Evolutionary conservation across 768 basidiomycete genomes (phyloP).

Genomic region (Tylopilus sp.): DNA sequence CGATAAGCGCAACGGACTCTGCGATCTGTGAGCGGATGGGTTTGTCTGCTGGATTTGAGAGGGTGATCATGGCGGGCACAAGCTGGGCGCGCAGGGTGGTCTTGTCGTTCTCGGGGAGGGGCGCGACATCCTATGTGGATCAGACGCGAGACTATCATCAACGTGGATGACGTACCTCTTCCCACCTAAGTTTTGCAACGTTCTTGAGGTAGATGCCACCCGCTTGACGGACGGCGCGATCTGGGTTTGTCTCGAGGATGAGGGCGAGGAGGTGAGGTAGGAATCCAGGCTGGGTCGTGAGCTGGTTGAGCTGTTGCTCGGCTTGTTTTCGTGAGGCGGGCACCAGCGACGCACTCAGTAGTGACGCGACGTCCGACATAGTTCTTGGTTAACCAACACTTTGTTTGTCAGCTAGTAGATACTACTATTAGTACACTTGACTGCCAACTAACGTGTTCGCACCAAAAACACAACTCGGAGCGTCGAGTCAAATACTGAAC

Average conservation of each 20-base stretch:
- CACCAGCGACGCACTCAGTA: constrained; percentile 70
- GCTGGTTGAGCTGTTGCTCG: constrained; percentile 66
- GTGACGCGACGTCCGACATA: constrained; percentile 66
- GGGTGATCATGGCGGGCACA: constrained; percentile 86
- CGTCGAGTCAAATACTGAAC: too few relatives aligned
- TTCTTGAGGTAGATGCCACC: constrained; percentile 94
- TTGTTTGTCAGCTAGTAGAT: too few relatives aligned
- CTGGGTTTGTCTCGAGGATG: constrained; percentile 61
- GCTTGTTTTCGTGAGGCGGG: constrained; percentile 74
- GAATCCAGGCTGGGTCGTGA: constrained; percentile 76
- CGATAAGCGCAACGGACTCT: constrained; percentile 89
- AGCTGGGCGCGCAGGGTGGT: constrained; percentile 67
- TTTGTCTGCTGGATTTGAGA: constrained; percentile 74
- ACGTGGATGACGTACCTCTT: constrained; percentile 56
- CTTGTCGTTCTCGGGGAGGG: constrained; percentile 71
- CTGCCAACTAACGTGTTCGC: too few relatives aligned
- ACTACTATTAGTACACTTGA: too few relatives aligned
- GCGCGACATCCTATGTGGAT: constrained; percentile 59
- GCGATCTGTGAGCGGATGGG: constrained; percentile 80
- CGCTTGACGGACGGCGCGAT: constrained; percentile 73
- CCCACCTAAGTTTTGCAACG: constrained; percentile 82
- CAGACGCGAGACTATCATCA: neutral
- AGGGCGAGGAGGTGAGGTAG: constrained; percentile 74
- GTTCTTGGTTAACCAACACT: neutral
- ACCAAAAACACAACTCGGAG: too few relatives aligned